A percentile compares a stretch with the other conserved stretches of the same genome.
Conservation (phyloP, 495 filamentous ascomycete genomes). For the Haplographium delicatum region DNA sequence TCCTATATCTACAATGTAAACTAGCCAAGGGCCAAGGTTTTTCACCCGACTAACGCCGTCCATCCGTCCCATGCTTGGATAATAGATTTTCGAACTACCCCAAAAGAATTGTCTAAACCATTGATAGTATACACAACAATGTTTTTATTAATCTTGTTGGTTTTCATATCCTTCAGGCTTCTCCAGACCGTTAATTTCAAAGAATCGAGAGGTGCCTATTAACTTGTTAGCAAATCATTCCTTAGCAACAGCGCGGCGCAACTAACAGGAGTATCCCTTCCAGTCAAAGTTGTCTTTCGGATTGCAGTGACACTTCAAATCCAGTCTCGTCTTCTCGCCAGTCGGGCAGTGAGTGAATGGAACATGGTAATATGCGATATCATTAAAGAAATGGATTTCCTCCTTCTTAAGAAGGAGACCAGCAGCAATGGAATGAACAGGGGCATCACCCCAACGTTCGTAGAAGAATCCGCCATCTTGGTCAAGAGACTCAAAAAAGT, state of each 20-base stretch:
- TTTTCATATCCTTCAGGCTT: constrained; percentile 81
- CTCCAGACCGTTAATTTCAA: constrained; percentile 68
- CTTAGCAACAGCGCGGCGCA: background rate
- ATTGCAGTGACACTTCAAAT: constrained; percentile 89
- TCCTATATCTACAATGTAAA: constrained; percentile 16
- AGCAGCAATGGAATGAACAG: constrained; percentile 92
- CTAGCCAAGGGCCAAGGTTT: background rate
- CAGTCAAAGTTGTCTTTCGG: constrained; percentile 97
- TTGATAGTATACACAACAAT: background rate
- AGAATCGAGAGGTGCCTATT: constrained; percentile 73
- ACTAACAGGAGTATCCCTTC: constrained; percentile 93
- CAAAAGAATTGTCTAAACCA: constrained; percentile 1
- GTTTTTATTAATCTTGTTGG: constrained; percentile 47
- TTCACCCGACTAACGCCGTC: constrained; percentile 16
- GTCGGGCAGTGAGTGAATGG: constrained; percentile 98
- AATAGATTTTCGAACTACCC: background rate
- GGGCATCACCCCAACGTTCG: constrained; percentile 88
- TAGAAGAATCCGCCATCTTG: constrained; percentile 88
- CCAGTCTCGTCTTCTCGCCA: constrained; percentile 69
- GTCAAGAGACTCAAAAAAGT: constrained; percentile 77
- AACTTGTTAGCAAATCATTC: constrained; percentile 14
- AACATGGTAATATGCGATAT: constrained; percentile 98
- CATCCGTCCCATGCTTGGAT: constrained; percentile 9
- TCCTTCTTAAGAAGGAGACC: constrained; percentile 80
- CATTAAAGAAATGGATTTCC: constrained; percentile 96